A percentile compares a stretch with the other conserved stretches of the same genome.
These are phyloP conservation scores for Inga oerstediana DNA, from an alignment of 306 rosid genomes.

Conservation along the genomic window DNA sequence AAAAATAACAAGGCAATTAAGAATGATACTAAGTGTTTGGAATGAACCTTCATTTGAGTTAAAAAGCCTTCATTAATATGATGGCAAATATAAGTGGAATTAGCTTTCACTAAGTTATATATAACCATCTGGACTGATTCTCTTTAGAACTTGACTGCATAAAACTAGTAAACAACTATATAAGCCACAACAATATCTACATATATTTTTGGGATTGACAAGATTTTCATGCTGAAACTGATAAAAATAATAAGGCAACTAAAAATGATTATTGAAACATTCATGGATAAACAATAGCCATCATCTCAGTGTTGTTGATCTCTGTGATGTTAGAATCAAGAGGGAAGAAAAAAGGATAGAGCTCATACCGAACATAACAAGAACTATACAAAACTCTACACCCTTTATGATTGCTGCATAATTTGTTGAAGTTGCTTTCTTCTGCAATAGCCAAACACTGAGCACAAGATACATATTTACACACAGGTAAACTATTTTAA, in stretches of 20 bases:
- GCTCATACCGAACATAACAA: constrained; percentile 73
- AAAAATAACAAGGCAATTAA: too few relatives aligned
- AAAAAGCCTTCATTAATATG: not conserved
- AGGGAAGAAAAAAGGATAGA: constrained; percentile 74
- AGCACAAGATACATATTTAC: too few relatives aligned
- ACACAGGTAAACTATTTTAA: too few relatives aligned
- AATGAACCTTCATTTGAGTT: not conserved
- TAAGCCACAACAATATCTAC: not conserved
- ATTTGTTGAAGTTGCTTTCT: constrained; percentile 44
- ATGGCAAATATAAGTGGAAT: not conserved
- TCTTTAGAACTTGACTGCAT: not conserved
- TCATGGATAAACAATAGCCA: constrained; percentile 41
- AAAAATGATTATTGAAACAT: not conserved
- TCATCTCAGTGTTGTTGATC: constrained; percentile 29
- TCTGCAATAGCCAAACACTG: constrained; percentile 47
- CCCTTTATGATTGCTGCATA: constrained; percentile 53
- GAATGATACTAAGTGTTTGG: not conserved
- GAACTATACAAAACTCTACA: constrained; percentile 66
- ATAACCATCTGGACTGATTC: not conserved
- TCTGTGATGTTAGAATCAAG: constrained; percentile 39
- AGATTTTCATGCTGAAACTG: not conserved
- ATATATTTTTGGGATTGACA: not conserved
- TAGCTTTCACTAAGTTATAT: not conserved
- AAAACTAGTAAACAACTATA: not conserved
- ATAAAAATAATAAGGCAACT: not conserved